Evolutionary conservation across 352 stramenopile species (phyloP), one percentile per base, ranked within the genome.

Genomic region (Peronosclerospora sorghi): DNA sequence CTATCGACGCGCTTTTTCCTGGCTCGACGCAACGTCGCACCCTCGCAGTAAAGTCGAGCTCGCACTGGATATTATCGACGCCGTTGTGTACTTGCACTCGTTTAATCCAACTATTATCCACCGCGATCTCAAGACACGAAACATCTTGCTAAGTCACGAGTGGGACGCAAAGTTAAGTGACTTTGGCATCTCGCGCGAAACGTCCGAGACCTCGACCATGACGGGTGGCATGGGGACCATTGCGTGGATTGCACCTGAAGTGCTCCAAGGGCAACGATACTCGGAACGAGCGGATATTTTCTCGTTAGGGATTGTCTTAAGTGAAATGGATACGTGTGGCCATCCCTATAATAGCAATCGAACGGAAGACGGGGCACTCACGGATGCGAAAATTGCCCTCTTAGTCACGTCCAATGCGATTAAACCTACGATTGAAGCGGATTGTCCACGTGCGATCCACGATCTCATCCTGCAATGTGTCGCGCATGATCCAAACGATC

Each of bases 211-310:
- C 38, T 47, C 48, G 18, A 70, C 60, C 2, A 75, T 71, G 58
- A 72, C 68, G n/a, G 64, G 65, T 1, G 67, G 77, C 27, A 68
- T 69, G 32, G 73, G 73, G 8, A 87, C 66, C 2, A 56, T 68
- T 0, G 70, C 53, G 9, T 87, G 70, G 71, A 81, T 75, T 21
- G 76, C 75, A 1, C 77, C 77, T 1, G 77, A 90, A 54, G 69
- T 88, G 14, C 41, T 90, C 20, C 43, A 60, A 13, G 68, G 68
- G 17, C 54, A 83, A 30, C 51, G 65, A 4, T 88, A 80, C 54
- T 79, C 63, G 10, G 65, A 83, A 47, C 77, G 77, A 46, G 66
- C 73, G 1, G 77, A 90, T 39, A 65, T 90, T 14, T 90, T 84
- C 55, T 80, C 68, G 9, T 76, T 84, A 45, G 77, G 75, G 13